Base-by-base conservation (phyloP, 441 rosid genomes). In the Populus hybrid region DNA sequence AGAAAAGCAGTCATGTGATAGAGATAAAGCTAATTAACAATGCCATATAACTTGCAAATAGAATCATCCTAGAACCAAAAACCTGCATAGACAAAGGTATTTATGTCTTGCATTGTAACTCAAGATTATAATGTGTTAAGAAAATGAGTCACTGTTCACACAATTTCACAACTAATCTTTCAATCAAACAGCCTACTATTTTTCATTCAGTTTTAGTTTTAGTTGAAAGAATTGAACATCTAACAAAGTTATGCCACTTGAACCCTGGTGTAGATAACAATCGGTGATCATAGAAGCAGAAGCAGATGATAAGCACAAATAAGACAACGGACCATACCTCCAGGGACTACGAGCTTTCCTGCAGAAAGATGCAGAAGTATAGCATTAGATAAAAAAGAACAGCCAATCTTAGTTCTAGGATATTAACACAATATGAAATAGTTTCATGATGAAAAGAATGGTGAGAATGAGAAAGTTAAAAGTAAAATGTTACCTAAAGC, bases 331-430 rank as follows among this genome's bases (percentile, higher is more conserved):
- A 78, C 50, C 84, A 74, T 88, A 97, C 99, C 99, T 88, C 90
- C 97, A 34, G 98, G 95, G 72, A 86, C 85, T 34, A 88, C 95
- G 85, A 83, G 93, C 89, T 94, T 93, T 78, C 95, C 99, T 97
- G 96, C 91, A 91, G 67, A 74, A 86, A 71, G 66, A 28, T 38
- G 73, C 64, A 82, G 82, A 78, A 77, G 78, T 8, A 53, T 40
- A 36, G 57, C n/a, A 70, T 57, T 21, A 78, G 67, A 9, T 16
- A 38, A 8, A 61, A 73, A 73, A 53, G 78, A 53, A 38, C 72
- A 72, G 68, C 80, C 87, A 78, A 80, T 66, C 20, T 65, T 32
- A 69, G n/a, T 64, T 61, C 21, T 10, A 73, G 73, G 36, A 72
- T 61, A 78, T 30, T 32, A 82, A 36, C 67, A 72, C 16, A 63